A percentile compares a stretch with the other conserved stretches of the same genome.
phyloP scores from a whole-genome alignment of 345 rosid genomes.

The Hypericum androsaemum region DNA sequence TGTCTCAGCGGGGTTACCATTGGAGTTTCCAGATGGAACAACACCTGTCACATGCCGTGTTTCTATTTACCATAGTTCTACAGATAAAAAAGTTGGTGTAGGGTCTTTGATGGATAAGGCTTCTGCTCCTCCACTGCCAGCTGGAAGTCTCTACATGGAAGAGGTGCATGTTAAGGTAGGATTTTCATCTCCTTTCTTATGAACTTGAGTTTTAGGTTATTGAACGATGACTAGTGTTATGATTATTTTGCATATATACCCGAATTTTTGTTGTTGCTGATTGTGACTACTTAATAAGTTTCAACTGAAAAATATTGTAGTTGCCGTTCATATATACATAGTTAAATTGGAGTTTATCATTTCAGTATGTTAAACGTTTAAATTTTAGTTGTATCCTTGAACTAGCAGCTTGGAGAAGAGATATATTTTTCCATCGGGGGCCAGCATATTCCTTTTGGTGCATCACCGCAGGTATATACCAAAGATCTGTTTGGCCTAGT shows the following conservation, averaged over 20 bases:
- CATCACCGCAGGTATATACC: slow-evolving; percentile 84
- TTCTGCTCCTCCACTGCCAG: slow-evolving; percentile 48
- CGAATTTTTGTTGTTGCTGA: slow-evolving; percentile 56
- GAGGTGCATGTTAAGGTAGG: too few species aligned
- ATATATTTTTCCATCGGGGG: slow-evolving; percentile 73
- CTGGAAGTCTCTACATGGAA: too few species aligned
- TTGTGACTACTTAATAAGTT: slow-evolving; percentile 47
- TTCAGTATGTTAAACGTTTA: neutral
- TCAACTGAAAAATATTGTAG: neutral
- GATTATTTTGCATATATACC: too few species aligned
- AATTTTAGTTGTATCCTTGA: slow-evolving; percentile 1
- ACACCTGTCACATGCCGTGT: slow-evolving; percentile 97
- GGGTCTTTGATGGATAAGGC: slow-evolving; percentile 86
- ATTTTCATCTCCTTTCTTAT: too few species aligned
- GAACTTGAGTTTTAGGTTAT: too few species aligned
- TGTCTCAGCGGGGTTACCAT: slow-evolving; percentile 69
- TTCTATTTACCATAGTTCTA: slow-evolving; percentile 68
- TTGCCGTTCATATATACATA: neutral
- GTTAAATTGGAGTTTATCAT: neutral
- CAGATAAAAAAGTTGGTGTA: slow-evolving; percentile 82
- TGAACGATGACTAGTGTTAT: too few species aligned
- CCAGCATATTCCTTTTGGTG: slow-evolving; percentile 85
- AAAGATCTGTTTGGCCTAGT: slow-evolving; percentile 5
- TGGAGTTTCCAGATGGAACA: slow-evolving; percentile 98
- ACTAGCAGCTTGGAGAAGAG: slow-evolving; percentile 75